Base-by-base conservation (phyloP, 1,284 basidiomycete species). In the Cutaneotrichosporon cavernicola region DNA sequence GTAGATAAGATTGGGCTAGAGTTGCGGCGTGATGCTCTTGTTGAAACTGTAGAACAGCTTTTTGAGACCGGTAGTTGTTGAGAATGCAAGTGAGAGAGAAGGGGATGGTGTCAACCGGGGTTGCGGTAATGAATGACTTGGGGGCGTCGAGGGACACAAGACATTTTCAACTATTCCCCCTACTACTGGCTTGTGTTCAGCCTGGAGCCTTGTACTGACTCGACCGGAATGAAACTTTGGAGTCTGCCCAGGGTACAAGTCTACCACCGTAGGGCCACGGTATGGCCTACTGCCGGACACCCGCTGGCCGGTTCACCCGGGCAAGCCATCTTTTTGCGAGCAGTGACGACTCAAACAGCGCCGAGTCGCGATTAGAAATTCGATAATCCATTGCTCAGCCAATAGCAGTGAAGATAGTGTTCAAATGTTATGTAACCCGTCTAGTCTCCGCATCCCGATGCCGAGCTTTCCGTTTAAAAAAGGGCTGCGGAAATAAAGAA, bases 41-140 rank as follows among this genome's bases (percentile, higher is more conserved):
- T 30, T 32, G 40, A 36, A n/a, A 38, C 60, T 61, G 49, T 40
- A 13, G 31, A 8, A 13, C 34, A 53, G 59, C 49, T 52, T 60
- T 60, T 60, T 51, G 38, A 32, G 21, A 34, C 16, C 40, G n/a
- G 38, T 22, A 30, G 55, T 40, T 5, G 56, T 46, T n/a, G 46
- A 31, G 22, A 26, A 58, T 26, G 43, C 14, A 31, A 36, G 34
- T 36, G 53, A 34, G 46, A 58, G 46, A 31, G 43, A 32, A 32
- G 43, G 16, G 22, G 36, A 21, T 21, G 9, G 36, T 56, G 53
- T 40, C 22, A 30, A 32, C 16, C 51, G 8, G 30, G 30, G 31
- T 11, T 11, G 31, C 13, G 22, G 26, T 50, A 30, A 50, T 50
- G 43, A 46, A 46, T 46, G 43, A 8, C 26, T 26, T 26, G 26